phyloP scores from a whole-genome alignment of 1,139 yeast genomes.

The Protomyces pachydermus region DNA sequence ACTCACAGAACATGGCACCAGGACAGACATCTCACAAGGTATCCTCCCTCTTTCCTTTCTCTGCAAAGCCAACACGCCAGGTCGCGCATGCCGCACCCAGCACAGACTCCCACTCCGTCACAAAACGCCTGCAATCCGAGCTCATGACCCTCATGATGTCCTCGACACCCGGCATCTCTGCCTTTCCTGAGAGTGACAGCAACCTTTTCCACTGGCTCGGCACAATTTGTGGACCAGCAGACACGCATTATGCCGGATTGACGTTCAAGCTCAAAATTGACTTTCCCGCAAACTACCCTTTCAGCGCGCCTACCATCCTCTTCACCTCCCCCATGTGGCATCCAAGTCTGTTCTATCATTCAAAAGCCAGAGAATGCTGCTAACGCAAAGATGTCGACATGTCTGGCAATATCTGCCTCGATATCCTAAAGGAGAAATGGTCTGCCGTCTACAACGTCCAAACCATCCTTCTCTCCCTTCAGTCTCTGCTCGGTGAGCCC shows the following conservation, averaged over 20 bases:
- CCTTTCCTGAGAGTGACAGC: slow-evolving; percentile 51
- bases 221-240: slow-evolving; percentile 59
- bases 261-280: slow-evolving; percentile 8
- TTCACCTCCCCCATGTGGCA: slow-evolving; percentile 67
- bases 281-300: slow-evolving; percentile 55
- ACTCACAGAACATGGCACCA: background rate
- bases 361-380: slow-evolving; percentile 20
- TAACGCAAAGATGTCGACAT: slow-evolving; percentile 35
- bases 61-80: background rate
- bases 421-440: slow-evolving; percentile 56
- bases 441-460: slow-evolving; percentile 64
- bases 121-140: slow-evolving; percentile 24
- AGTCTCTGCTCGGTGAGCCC: slow-evolving; percentile 54
- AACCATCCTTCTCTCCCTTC: slow-evolving; percentile 55
- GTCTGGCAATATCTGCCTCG: slow-evolving; percentile 39
- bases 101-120: slow-evolving; percentile 20
- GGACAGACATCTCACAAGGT: slow-evolving; percentile 1
- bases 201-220: slow-evolving; percentile 59
- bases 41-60: background rate
- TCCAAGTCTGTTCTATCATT: slow-evolving; percentile 45
- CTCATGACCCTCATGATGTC: slow-evolving; percentile 41
- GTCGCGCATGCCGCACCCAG: background rate
- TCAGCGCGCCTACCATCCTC: slow-evolving; percentile 55
- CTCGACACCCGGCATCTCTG: slow-evolving; percentile 49
- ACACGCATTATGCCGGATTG: slow-evolving; percentile 40